Base-by-base conservation (phyloP, 2,329 filamentous ascomycete species). In the Fusarium stilboides region DNA sequence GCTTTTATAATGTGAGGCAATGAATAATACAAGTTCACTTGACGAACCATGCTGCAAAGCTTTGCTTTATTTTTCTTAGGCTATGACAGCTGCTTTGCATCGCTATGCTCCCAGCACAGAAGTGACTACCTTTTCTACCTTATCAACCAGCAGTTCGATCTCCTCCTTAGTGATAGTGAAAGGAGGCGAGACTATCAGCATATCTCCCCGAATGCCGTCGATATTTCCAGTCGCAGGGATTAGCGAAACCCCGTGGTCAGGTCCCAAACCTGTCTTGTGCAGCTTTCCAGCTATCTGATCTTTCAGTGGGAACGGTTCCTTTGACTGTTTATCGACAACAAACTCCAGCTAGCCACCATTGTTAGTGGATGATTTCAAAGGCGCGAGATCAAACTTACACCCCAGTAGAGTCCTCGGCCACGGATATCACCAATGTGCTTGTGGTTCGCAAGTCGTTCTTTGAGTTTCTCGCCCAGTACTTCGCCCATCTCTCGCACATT, bases 1-100 rank as follows among this genome's bases (percentile, higher is more conserved):
- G 70, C 70, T 20, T 57, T 73, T 12, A 73, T 73, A n/a, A 73
- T 73, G 70, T 73, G 56, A 47, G 19, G 10, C 19, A 8, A n/a
- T 39, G 19, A 39, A n/a, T 15, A 36, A 36, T n/a, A 36, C 34
- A 17, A 36, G 4, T 7, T n/a, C 34, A 36, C 34, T 36, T 13
- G 28, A 39, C 15, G 14, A 7, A 26, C 22, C 12, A 17, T 28
- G 34, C 26, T 20, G 26, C 9, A 31, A 31, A 31, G 28, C 26
- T 8, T 26, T 26, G n/a, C n/a, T n/a, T n/a, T n/a, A n/a, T n/a
- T 26, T 26, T 26, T 26, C 6, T 8, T 28, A 28, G 26, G 8
- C 8, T 28, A 8, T 28, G 6, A 7, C 26, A 28, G 26, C 26
- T 28, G 8, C 26, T 31, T 31, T 13, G 28, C 10, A 13, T 31